Evolutionary conservation across 345 rosid species (phyloP).

Genomic region (Aurinia saxatilis): DNA sequence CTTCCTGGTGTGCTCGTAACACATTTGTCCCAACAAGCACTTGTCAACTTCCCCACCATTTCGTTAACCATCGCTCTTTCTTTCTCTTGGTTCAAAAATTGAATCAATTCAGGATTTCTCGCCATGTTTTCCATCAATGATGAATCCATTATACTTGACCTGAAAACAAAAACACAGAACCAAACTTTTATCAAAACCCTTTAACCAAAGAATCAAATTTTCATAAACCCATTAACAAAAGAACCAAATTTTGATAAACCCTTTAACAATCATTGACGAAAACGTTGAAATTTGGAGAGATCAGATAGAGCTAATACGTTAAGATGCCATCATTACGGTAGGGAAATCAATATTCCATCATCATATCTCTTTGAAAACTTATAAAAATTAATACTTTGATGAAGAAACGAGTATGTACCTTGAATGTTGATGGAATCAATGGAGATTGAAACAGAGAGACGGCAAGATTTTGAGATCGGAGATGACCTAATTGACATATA

Average conservation of each 20-base stretch:
- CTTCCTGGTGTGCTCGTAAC: conserved; percentile 74
- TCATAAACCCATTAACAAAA: too few species aligned
- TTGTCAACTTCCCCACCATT: conserved; percentile 73
- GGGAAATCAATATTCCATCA: too few species aligned
- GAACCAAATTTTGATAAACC: too few species aligned
- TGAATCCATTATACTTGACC: conserved; percentile 32
- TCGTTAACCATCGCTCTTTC: conserved; percentile 79
- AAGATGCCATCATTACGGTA: conserved; percentile 31
- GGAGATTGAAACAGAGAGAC: not conserved
- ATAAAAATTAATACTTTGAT: not conserved
- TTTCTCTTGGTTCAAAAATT: conserved; percentile 61
- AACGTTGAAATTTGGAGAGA: not conserved
- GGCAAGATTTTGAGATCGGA: not conserved
- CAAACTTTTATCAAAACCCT: too few species aligned
- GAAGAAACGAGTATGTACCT: not conserved
- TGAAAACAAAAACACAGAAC: too few species aligned
- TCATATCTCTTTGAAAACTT: not conserved
- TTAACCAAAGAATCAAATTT: too few species aligned
- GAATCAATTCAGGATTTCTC: conserved; percentile 48
- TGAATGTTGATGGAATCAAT: too few species aligned
- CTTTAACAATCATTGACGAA: not conserved
- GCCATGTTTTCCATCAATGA: too few species aligned
- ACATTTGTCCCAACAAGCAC: conserved; percentile 96
- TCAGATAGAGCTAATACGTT: conserved; percentile 36
- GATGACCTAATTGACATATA: not conserved